A percentile compares a stretch with the other conserved stretches of the same genome.
phyloP scores from a whole-genome alignment of 2,329 filamentous ascomycete species.

The Ceratocystis albifundus region DNA sequence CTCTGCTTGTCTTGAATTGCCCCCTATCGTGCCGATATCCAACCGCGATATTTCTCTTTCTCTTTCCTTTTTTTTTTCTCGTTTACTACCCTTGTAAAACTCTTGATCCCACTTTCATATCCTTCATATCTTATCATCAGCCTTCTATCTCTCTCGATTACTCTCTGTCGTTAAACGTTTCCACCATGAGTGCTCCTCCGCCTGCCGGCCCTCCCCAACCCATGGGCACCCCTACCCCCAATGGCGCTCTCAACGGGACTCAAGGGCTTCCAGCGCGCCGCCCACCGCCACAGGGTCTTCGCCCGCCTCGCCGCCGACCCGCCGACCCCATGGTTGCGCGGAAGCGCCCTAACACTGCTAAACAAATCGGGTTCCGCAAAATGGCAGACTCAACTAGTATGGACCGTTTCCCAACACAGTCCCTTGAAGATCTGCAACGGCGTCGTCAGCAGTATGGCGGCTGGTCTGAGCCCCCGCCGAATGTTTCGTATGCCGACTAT shows the following conservation, averaged over 20 bases:
- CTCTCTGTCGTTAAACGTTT: background rate
- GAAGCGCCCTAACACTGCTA: conserved; percentile 16
- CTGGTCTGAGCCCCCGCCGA: conserved; percentile 44
- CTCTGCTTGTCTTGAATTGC: background rate
- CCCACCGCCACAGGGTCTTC: conserved; percentile 20
- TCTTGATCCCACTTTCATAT: background rate
- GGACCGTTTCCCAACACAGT: conserved; percentile 14
- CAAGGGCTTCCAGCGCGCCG: conserved; percentile 18
- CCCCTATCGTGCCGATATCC: background rate
- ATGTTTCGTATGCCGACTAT: conserved; percentile 41
- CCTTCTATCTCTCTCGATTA: background rate
- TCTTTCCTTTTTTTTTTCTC: no score
- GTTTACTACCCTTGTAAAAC: background rate
- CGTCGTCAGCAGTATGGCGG: conserved; percentile 41
- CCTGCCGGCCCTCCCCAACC: conserved; percentile 27
- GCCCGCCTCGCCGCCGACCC: conserved; percentile 19
- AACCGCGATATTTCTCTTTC: background rate
- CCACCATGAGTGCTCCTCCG: conserved; percentile 37
- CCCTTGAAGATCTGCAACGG: conserved; percentile 30
- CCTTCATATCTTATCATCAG: background rate
- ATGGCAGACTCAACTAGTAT: conserved; percentile 17
- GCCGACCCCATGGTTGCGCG: conserved; percentile 22
- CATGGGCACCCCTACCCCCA: conserved; percentile 29
- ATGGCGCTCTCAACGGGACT: background rate
- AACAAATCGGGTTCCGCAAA: conserved; percentile 22